Evolutionary conservation across 2,329 filamentous ascomycete species (phyloP), one percentile per base, ranked within the genome.

Genomic region (Neodidymelliopsis sp.): DNA sequence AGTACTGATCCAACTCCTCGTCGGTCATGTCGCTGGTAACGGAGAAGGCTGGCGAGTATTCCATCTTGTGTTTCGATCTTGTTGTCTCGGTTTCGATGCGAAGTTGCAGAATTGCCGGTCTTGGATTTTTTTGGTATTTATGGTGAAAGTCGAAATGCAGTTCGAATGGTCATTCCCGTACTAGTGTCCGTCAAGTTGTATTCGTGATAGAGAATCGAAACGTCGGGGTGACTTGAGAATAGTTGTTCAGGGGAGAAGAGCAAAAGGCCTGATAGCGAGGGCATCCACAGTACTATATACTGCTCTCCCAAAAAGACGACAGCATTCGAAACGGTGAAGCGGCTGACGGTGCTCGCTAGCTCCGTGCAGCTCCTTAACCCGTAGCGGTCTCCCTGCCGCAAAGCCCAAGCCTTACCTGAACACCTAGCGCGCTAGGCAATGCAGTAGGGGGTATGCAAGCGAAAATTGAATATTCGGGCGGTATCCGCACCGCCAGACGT

Each of bases 1-100:
- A 71, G 58, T 73, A 74, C 46, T 54, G 56, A 35, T 74, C 73
- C 55, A 74, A 46, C 49, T 73, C 70, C 43, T 72, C 71, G 46
- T 72, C 67, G 34, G 69, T 70, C 57, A 72, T 62, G 56, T 72
- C 63, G 60, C 62, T 57, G 52, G 54, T 59, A 25, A 58, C 36
- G 4, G 63, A 66, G 24, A 62, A 49, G 11, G 65, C 63, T 13
- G 65, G 65, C 2, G 65, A 67, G 33, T 57, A 60, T 18, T 66
- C 59, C 65, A 67, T 69, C 12, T 40, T 39, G 38, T 47, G n/a
- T 20, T 1, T 18, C 11, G 34, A n/a, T 20, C 22, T 12, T 44
- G 19, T 8, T 50, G 19, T 35, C 30, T 9, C 16, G 7, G 10
- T 27, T 27, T 49, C 31, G 30, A 15, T 10, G 20, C 18, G 33